These are phyloP conservation scores for Zhuliangozyma blackwelliae DNA, from an alignment of 1,139 yeast species.

Conservation along the genomic window DNA sequence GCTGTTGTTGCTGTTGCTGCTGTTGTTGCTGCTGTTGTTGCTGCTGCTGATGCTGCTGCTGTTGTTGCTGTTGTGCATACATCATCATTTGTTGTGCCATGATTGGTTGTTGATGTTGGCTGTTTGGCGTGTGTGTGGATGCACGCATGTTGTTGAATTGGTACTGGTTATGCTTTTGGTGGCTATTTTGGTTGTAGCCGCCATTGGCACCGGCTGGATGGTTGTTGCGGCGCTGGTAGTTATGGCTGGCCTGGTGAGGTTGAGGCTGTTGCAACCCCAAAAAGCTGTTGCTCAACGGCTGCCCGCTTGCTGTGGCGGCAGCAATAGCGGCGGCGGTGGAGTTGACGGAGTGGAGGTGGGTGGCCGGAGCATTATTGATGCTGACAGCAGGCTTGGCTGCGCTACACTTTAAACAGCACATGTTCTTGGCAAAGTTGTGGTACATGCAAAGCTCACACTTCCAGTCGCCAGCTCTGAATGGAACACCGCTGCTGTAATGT, in stretches of 20 bases:
- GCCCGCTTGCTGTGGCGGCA: conserved; percentile 53
- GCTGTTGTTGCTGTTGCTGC: conserved; percentile 15
- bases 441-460: conserved; percentile 85
- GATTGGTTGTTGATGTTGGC: conserved; percentile 19
- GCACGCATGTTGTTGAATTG: conserved; percentile 9
- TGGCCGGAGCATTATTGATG: conserved; percentile 16
- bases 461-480: conserved; percentile 98
- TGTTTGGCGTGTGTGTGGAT: conserved; percentile 10
- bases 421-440: conserved; percentile 91
- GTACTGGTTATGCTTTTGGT: conserved; percentile 6
- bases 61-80: conserved; percentile 18
- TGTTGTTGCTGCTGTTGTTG: conserved; percentile 9
- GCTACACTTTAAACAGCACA: conserved; percentile 84
- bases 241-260: conserved; percentile 15
- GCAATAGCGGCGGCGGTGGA: conserved; percentile 50
- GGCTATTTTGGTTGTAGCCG: conserved; percentile 1
- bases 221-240: conserved; percentile 2
- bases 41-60: conserved; percentile 15
- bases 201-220: conserved; percentile 3
- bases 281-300: conserved; percentile 30
- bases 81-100: conserved; percentile 18
- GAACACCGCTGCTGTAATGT: conserved; percentile 41
- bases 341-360: conserved; percentile 32
- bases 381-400: conserved; percentile 60
- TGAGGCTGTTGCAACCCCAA: conserved; percentile 29